Conservation (phyloP, 1,284 basidiomycete genomes). For the Leccinum laetum region DNA sequence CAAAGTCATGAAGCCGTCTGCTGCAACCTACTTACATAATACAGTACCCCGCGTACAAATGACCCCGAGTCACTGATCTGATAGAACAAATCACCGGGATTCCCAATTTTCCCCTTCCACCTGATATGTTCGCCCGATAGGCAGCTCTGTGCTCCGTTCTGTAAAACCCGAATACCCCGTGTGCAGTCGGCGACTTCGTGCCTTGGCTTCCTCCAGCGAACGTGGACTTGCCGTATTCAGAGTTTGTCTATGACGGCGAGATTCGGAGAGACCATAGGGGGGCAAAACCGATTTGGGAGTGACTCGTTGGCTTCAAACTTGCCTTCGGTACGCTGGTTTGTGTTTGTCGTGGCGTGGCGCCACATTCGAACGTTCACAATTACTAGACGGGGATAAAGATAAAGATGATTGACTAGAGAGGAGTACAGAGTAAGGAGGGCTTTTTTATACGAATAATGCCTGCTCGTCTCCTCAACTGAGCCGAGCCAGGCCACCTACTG, state of each 20-base stretch:
- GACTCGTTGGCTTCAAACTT: constrained; percentile 10
- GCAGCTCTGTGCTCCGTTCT: neutral
- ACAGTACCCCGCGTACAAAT: neutral
- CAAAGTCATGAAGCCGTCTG: neutral
- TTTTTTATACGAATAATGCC: no score
- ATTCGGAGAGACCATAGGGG: constrained; percentile 10
- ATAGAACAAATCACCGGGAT: no score
- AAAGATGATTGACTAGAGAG: no score
- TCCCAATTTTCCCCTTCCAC: no score
- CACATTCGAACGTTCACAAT: no score
- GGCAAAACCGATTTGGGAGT: constrained; percentile 18
- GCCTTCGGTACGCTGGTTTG: constrained; percentile 12
- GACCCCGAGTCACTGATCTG: no score
- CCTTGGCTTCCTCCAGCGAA: constrained; percentile 12
- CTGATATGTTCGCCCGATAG: neutral
- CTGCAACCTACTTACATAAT: neutral
- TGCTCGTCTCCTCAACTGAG: no score
- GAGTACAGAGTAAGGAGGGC: no score
- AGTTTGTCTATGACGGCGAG: constrained; percentile 7
- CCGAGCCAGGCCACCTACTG: no score
- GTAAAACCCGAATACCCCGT: constrained; percentile 5
- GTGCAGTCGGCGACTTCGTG: constrained; percentile 2
- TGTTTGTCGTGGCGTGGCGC: no score
- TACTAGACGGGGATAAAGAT: no score
- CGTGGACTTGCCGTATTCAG: constrained; percentile 10